Evolutionary conservation across 805 yeast genomes (phyloP), one percentile per base, ranked within the genome.

Genomic region (Kurtzmaniella fragi): DNA sequence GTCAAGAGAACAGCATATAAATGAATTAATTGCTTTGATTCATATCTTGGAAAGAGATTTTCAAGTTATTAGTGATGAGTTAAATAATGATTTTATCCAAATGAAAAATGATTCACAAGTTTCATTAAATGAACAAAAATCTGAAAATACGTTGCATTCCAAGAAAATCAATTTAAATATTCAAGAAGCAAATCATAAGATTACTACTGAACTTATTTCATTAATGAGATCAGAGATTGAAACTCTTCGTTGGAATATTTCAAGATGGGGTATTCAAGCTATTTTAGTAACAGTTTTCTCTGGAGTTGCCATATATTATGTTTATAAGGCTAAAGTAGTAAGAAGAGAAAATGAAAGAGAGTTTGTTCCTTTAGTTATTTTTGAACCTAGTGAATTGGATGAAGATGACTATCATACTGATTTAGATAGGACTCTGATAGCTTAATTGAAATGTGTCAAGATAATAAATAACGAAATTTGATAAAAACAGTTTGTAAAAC

Each of bases 211-310:
- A 48, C 72, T 93, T 48, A 78, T 81, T 44, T 80, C 93, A 27
- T 93, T 86, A 6, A 75, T 89, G 56, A 78, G 87, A 54, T 82
- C 93, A 0, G 93, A 88, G 41, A 85, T 88, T 41, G 99, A 91
- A 61, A 78, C 82, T 42, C 70, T 91, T 44, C 72, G 98, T 50
- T 91, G 99, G 99, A 88, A 87, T 53, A 78, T 91, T 33, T 89
- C 96, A 1, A 71, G 96, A 41, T 77, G 93, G 57, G 97, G 97
- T 8, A 66, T 93, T 27, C 69, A 85, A 32, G 86, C 93, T 2
- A 81, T 89, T 27, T 60, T 84, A 16, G 67, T 80, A 1, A 70
- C 83, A 45, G 85, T 85, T 1, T 75, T 78, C 40, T 69, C 78
- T 17, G 70, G 66, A 2, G 66, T 70, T 45, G 56, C 65, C 16